Evolutionary conservation across 164 flowering plant genomes (phyloP).

Genomic region (Liriodendron chinense): DNA sequence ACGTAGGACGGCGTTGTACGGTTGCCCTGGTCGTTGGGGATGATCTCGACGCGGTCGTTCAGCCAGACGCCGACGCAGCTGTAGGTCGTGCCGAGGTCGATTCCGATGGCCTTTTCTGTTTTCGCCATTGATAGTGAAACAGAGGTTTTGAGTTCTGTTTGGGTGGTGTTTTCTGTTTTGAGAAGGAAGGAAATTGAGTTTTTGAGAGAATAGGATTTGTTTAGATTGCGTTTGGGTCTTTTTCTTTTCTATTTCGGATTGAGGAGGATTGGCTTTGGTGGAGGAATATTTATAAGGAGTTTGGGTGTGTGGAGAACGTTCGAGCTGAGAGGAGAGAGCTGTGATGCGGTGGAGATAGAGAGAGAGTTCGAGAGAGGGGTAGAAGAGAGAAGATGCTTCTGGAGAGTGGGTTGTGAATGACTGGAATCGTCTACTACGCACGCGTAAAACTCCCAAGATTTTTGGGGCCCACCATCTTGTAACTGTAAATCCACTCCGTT

Average conservation of each 20-base stretch:
- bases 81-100: constrained; percentile 36
- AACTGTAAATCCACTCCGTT: no score
- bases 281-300: neutral
- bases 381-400: neutral
- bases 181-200: neutral
- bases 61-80: constrained; percentile 37
- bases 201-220: neutral
- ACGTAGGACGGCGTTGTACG: constrained; percentile 39
- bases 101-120: constrained; percentile 27
- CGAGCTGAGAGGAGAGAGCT: neutral
- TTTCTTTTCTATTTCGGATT: neutral
- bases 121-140: constrained; percentile 8
- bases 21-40: constrained; percentile 37
- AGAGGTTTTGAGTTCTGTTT: no score
- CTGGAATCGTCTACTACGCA: no score
- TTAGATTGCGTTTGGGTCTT: neutral
- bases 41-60: constrained; percentile 34
- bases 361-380: neutral
- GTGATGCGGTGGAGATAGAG: constrained; percentile 9
- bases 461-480: no score
- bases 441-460: no score
- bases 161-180: neutral
- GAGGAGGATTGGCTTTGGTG: neutral
- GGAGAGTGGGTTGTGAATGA: neutral
- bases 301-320: neutral